Evolutionary conservation across 169 alveolate species (phyloP), one percentile per base, ranked within the genome.

Genomic region (Cryptosporidium canis): DNA sequence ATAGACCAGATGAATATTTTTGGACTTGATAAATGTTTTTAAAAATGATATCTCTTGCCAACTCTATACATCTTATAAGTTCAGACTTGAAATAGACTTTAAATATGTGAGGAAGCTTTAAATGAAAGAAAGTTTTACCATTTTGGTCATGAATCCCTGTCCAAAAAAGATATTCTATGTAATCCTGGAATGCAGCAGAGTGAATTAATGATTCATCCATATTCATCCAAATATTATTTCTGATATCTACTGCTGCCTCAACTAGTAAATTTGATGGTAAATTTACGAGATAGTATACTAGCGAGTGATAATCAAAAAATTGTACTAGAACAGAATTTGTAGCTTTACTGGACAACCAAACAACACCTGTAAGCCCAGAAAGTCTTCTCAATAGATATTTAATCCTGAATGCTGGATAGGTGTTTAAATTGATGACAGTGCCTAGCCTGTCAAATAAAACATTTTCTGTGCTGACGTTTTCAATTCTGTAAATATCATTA

Each of bases 281-380:
- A 51, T 68, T 35, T n/a, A 68, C 83, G 6, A 68, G 24, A 68
- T 45, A 68, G 31, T 68, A 47, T 21, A 51, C 47, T 4, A 68
- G 31, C 1, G 43, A 45, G n/a, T 68, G 14, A 24, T 68, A 68
- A 68, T 68, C 83, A 47, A 68, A 29, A 68, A 68, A 68, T 6
- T 68, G 83, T 31, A 68, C 83, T n/a, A 68, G 18, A 14, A 66
- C 18, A 21, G 83, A 68, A 12, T 68, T 68, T 68, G 83, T 41
- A 3, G 47, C 33, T 48, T 68, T 35, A 48, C 27, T 27, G 14
- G 37, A 68, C 12, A 16, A 68, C 83, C 83, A 68, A 68, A 68
- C 66, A 41, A 68, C 83, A 7, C 83, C 83, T 31, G 43, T 31
- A 1, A 47, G 16, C 33, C 29, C 47, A 12, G 83, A 44, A 47